Base-by-base conservation (phyloP, 495 filamentous ascomycete genomes). In the Penicillium longicatenatum region DNA sequence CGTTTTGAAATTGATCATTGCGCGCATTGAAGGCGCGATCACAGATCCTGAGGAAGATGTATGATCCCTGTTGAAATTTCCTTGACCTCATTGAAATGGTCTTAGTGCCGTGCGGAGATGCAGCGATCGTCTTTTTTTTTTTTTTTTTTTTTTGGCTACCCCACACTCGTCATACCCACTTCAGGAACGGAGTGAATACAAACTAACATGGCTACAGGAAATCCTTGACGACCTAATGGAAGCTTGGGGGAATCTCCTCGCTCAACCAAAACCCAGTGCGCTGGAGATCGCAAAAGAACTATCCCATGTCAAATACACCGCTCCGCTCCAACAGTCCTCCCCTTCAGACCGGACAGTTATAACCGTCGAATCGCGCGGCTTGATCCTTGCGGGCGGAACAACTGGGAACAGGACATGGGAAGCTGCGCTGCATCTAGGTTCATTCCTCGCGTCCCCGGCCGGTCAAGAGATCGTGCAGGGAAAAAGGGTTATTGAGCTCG, bases 361-460 rank as follows among this genome's bases (percentile, higher is more conserved):
- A 30, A 78, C 71, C 16, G 71, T 66, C 14, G 93, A 98, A 74
- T 86, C 89, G 11, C 85, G 88, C 4, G 80, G 81, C 26, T 69
- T 97, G 1, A 84, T 98, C 42, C 86, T 90, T 9, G 84, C 84
- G 1, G 74, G 79, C 6, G 91, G 90, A 4, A 96, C 90, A 3
- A 97, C 93, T 0, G 93, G 93, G 0, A 77, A 91, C 26, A 84
- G 93, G 11, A 98, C 93, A 6, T 98, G 93, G 93, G 93, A 97
- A 74, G 93, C 93, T 4, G 86, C 91, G 0, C 73, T 98, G n/a
- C 89, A 92, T 66, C 79, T 97, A 0, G 91, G 86, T 1, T 82
- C 89, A 20, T 96, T 86, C 60, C 84, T 94, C 31, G 75, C 82
- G 11, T 72, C 77, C 0, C 49, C 66, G 0, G 47, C 62, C 1